These are phyloP conservation scores for Vaccinium vitisidaea DNA, from an alignment of 148 eudicot species.

Conservation along the genomic window DNA sequence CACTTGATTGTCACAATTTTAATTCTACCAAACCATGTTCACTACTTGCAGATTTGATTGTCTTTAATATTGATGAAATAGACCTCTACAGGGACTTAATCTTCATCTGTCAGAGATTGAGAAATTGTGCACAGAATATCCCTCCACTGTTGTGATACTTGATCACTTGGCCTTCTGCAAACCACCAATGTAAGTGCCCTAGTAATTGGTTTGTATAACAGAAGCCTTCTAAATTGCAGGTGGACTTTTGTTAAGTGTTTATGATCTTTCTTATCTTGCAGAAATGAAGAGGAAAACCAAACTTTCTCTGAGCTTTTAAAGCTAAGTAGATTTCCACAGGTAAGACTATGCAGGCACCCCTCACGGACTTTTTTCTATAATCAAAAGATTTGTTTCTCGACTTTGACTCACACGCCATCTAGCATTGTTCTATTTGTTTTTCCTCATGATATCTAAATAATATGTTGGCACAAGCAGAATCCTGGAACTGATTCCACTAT, in stretches of 20 bases:
- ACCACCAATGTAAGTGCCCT: slow-evolving; percentile 58
- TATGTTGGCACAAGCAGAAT: not conserved
- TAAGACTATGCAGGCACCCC: slow-evolving; percentile 17
- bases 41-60: too few relatives aligned
- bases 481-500: not conserved
- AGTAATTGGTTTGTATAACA: not conserved
- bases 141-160: slow-evolving; percentile 69
- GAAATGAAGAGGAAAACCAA: slow-evolving; percentile 52
- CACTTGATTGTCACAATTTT: not conserved
- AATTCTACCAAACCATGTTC: not conserved
- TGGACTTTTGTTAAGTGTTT: slow-evolving; percentile 12
- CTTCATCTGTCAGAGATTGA: slow-evolving; percentile 74
- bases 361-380: not conserved
- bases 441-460: not conserved
- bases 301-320: slow-evolving; percentile 60
- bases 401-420: not conserved
- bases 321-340: slow-evolving; percentile 84
- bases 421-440: not conserved
- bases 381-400: not conserved
- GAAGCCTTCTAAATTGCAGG: slow-evolving; percentile 1
- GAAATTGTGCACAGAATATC: slow-evolving; percentile 67
- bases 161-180: slow-evolving; percentile 94
- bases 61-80: not conserved
- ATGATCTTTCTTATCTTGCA: slow-evolving; percentile 27
- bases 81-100: slow-evolving; percentile 66